Conservation (phyloP, 768 basidiomycete genomes). For the Tephrocybe sp. region DNA sequence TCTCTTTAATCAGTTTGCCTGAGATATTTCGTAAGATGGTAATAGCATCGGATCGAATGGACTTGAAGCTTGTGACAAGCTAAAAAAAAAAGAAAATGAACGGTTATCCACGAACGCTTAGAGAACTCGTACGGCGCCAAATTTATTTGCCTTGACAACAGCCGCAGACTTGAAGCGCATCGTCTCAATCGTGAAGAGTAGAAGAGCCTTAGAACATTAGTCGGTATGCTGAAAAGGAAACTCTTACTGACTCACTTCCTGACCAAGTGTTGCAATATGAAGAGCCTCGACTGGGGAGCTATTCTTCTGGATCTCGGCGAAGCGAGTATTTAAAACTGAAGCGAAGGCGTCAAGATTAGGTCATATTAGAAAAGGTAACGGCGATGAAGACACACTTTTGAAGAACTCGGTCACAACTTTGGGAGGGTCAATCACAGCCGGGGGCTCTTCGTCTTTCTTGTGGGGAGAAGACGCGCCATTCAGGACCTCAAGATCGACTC, state of each 20-base stretch:
- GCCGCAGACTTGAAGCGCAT: constrained; percentile 71
- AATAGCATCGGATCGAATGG: constrained; percentile 53
- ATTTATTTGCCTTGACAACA: constrained; percentile 71
- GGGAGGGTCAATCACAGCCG: constrained; percentile 63
- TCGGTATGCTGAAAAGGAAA: constrained; percentile 5
- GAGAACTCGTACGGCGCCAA: constrained; percentile 56
- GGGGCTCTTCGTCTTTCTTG: constrained; percentile 75
- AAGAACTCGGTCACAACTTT: constrained; percentile 57
- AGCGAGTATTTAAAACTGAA: constrained; percentile 55
- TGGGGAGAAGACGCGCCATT: constrained; percentile 41
- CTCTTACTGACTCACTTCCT: constrained; percentile 52
- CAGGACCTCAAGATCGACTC: constrained; percentile 50
- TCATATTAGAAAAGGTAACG: not conserved
- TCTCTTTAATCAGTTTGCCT: constrained; percentile 43
- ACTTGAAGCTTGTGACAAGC: constrained; percentile 70
- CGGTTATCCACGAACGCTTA: not conserved
- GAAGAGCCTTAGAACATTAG: constrained; percentile 55
- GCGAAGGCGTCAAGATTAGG: not conserved
- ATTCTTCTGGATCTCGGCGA: constrained; percentile 42
- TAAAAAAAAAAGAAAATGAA: constrained; percentile 25
- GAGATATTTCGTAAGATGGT: constrained; percentile 61
- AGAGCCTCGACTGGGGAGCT: constrained; percentile 56
- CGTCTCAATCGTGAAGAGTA: constrained; percentile 69
- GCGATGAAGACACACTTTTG: constrained; percentile 42
- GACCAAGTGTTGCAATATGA: constrained; percentile 70